Evolutionary conservation across 345 rosid species (phyloP).

Genomic region (Bruguiera parviflora): DNA sequence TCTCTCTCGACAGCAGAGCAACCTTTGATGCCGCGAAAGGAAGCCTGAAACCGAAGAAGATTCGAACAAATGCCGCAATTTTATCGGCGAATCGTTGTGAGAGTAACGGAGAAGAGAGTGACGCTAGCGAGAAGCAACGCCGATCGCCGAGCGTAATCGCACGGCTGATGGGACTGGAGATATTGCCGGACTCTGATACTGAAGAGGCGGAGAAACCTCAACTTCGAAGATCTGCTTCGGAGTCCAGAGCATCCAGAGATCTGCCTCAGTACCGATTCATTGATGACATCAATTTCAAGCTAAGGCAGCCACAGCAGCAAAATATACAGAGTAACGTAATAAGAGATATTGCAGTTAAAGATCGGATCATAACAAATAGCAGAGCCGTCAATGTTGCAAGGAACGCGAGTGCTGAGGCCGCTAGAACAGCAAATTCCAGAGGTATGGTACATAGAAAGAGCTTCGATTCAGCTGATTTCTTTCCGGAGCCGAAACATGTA

Average conservation of each 20-base stretch:
- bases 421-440: conserved; percentile 33
- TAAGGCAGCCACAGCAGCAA: conserved; percentile 32
- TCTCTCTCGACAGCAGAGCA: conserved; percentile 97
- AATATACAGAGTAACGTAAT: conserved; percentile 18
- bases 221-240: conserved; percentile 93
- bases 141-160: conserved; percentile 91
- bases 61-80: conserved; percentile 48
- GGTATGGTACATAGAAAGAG: conserved; percentile 46
- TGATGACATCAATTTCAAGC: conserved; percentile 47
- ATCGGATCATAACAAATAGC: conserved; percentile 27
- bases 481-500: conserved; percentile 60
- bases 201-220: conserved; percentile 46
- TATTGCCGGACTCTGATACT: conserved; percentile 50
- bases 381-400: conserved; percentile 20
- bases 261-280: conserved; percentile 48
- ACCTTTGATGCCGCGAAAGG: conserved; percentile 82
- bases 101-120: conserved; percentile 22
- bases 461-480: conserved; percentile 75
- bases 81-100: conserved; percentile 30
- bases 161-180: conserved; percentile 88
- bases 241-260: conserved; percentile 70
- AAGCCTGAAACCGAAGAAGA: conserved; percentile 75
- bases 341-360: conserved; percentile 27
- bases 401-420: conserved; percentile 42
- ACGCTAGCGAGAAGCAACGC: conserved; percentile 37